Conservation (phyloP, 139 green algal species). For the Spirogloea muscicola region DNA sequence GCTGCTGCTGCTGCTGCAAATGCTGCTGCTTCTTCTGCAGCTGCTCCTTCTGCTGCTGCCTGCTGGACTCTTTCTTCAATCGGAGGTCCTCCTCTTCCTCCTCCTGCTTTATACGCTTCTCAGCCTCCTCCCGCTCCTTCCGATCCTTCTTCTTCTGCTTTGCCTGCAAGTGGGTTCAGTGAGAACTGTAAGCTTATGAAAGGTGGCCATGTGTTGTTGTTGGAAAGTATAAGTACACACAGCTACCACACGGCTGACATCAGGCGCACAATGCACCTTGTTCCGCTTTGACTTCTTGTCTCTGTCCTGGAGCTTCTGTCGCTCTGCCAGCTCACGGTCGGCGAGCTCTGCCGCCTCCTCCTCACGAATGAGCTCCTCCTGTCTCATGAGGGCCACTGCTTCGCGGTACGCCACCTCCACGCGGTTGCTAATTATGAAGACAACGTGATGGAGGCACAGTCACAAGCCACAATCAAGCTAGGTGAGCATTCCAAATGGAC, state of each 20-base stretch:
- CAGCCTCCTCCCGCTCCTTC: conserved; percentile 62
- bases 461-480: background rate
- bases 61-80: conserved; percentile 44
- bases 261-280: conserved; percentile 9
- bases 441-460: conserved; percentile 14
- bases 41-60: conserved; percentile 20
- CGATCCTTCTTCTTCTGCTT: conserved; percentile 55
- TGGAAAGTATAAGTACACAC: background rate
- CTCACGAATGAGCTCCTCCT: conserved; percentile 89
- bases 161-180: conserved; percentile 20
- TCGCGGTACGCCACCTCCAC: conserved; percentile 75
- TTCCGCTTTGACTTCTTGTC: conserved; percentile 47
- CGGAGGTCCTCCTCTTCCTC: conserved; percentile 44
- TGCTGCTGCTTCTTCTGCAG: background rate
- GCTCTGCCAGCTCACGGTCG: conserved; percentile 1
- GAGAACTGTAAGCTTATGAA: background rate
- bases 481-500: background rate
- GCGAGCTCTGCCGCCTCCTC: conserved; percentile 58
- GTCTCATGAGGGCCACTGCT: conserved; percentile 76
- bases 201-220: background rate
- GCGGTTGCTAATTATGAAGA: conserved; percentile 17
- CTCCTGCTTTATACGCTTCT: conserved; percentile 41
- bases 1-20: background rate
- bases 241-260: background rate
- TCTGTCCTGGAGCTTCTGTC: conserved; percentile 1